Percentiles rank a stretch among this genome's conserved stretches.
Conservation (phyloP, 129 eudicot genomes). For the Arctium lappa region DNA sequence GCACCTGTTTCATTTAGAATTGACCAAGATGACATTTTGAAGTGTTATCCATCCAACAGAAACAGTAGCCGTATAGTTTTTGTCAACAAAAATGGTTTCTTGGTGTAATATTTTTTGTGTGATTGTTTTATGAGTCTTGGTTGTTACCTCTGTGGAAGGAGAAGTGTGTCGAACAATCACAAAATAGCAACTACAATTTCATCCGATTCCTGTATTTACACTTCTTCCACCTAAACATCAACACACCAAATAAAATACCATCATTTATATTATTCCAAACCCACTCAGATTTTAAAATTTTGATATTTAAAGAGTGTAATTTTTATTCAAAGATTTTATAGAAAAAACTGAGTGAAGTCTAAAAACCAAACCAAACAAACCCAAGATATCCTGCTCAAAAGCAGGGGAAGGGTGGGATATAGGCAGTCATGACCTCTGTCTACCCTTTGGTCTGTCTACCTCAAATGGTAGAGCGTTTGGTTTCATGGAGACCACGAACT, state of each 20-base stretch:
- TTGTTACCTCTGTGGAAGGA: slow-evolving; percentile 4
- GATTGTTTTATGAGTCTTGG: neutral
- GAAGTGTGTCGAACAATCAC: neutral
- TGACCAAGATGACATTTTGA: slow-evolving; percentile 12
- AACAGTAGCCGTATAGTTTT: neutral
- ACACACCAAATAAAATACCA: neutral
- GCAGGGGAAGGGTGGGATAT: neutral
- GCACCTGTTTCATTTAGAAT: slow-evolving; percentile 3
- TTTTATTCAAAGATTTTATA: neutral
- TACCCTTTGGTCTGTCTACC: no score
- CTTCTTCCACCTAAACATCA: slow-evolving; percentile 52
- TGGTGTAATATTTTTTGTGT: slow-evolving; percentile 11
- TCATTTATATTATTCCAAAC: neutral
- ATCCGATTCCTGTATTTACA: slow-evolving; percentile 25
- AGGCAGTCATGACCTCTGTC: no score
- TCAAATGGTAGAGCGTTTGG: no score
- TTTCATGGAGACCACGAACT: no score
- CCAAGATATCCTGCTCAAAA: neutral
- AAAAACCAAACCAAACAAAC: neutral
- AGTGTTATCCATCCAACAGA: neutral
- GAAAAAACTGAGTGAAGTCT: neutral
- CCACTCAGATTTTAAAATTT: no score
- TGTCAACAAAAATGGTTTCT: slow-evolving; percentile 14
- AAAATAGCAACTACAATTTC: slow-evolving; percentile 4
- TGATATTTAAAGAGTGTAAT: neutral